Evolutionary conservation across 305 asterid species (phyloP).

Genomic region (Andrographis paniculata): DNA sequence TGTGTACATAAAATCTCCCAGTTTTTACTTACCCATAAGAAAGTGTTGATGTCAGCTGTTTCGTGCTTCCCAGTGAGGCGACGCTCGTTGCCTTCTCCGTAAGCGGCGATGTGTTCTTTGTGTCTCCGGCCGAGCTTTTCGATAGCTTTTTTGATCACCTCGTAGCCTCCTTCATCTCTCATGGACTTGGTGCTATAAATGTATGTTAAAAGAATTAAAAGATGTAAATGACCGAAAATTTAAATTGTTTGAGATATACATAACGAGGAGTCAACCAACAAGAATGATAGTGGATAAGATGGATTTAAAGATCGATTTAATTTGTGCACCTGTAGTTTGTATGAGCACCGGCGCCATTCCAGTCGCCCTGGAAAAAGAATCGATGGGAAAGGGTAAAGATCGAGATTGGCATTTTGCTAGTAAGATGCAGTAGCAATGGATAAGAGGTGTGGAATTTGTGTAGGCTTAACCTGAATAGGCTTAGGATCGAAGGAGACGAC

Average conservation of each 20-base stretch:
- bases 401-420: too few relatives aligned
- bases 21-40: neutral
- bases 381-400: too few relatives aligned
- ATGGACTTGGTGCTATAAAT: too few relatives aligned
- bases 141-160: neutral
- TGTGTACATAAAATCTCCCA: too few relatives aligned
- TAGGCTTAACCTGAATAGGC: neutral
- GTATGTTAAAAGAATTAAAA: too few relatives aligned
- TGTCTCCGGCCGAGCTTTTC: neutral
- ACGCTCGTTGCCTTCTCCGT: neutral
- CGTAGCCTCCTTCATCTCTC: neutral
- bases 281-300: too few relatives aligned
- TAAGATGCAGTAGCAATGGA: too few relatives aligned
- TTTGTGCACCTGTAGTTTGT: neutral
- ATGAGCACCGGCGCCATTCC: neutral
- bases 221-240: too few relatives aligned
- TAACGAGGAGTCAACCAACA: too few relatives aligned
- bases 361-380: neutral
- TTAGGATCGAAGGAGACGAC: neutral
- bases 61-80: neutral
- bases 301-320: neutral
- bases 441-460: too few relatives aligned
- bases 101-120: constrained; percentile 19
- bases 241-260: too few relatives aligned
- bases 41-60: neutral